Conservation (phyloP, 2,329 filamentous ascomycete species). For the Xylariaceae sp. region DNA sequence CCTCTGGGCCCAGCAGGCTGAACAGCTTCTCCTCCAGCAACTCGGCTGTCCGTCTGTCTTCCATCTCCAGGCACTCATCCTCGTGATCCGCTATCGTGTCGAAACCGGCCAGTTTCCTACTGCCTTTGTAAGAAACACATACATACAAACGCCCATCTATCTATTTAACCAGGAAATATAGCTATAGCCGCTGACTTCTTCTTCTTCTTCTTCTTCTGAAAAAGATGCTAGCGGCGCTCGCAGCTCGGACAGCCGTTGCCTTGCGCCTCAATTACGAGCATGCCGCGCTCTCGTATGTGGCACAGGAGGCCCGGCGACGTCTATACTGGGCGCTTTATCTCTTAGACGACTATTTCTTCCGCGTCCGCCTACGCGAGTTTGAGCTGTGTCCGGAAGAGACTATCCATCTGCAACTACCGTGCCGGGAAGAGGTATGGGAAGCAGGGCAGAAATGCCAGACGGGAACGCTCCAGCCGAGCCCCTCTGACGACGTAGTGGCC, state of each 20-base stretch:
- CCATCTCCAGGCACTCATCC: constrained; percentile 30
- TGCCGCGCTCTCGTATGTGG: constrained; percentile 28
- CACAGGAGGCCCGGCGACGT: constrained; percentile 35
- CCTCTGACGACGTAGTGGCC: constrained; percentile 12
- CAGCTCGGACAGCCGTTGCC: constrained; percentile 33
- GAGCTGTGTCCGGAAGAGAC: constrained; percentile 36
- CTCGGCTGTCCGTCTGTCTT: constrained; percentile 31
- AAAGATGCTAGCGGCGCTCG: constrained; percentile 32
- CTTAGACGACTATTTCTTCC: constrained; percentile 37
- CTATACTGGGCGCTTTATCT: constrained; percentile 38
- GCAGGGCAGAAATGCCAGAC: constrained; percentile 21
- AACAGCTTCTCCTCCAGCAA: constrained; percentile 29
- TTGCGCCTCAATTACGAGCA: constrained; percentile 38
- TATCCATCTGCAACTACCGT: constrained; percentile 35
- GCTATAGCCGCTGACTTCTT: constrained; percentile 3
- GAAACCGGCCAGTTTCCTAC: constrained; percentile 30
- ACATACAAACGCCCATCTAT: background rate
- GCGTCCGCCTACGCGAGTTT: constrained; percentile 37
- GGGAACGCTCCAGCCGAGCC: constrained; percentile 18
- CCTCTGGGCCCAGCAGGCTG: constrained; percentile 29
- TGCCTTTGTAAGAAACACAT: constrained; percentile 23
- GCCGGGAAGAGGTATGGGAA: constrained; percentile 31
- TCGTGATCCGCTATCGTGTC: constrained; percentile 30
- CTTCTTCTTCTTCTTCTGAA: background rate
- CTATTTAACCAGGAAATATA: background rate